These are phyloP conservation scores for Metarhizium guizhouense DNA, from an alignment of 2,329 filamentous ascomycete genomes.

Conservation along the genomic window DNA sequence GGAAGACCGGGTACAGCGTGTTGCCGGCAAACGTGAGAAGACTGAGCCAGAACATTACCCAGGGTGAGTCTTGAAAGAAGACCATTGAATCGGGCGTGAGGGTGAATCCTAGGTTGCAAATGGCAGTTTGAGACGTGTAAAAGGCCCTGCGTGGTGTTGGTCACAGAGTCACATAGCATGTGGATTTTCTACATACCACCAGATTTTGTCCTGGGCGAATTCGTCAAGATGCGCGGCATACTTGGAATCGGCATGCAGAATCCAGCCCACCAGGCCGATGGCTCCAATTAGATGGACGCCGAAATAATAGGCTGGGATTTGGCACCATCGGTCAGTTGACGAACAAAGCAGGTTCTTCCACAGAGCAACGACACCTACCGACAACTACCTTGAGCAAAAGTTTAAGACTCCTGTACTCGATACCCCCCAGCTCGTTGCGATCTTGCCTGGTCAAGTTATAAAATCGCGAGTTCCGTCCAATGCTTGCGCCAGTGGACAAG, in stretches of 20 bases:
- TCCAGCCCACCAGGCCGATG: conserved; percentile 40
- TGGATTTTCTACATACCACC: conserved; percentile 30
- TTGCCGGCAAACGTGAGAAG: conserved; percentile 43
- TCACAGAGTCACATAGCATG: neutral
- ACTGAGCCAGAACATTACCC: conserved; percentile 36
- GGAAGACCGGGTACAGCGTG: conserved; percentile 47
- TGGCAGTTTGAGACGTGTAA: conserved; percentile 41
- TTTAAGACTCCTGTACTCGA: conserved; percentile 42
- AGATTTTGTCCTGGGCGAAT: conserved; percentile 30
- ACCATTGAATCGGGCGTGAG: conserved; percentile 47
- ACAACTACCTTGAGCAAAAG: conserved; percentile 37
- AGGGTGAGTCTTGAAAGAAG: conserved; percentile 33
- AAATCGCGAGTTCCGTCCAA: conserved; percentile 38
- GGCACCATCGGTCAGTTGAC: neutral
- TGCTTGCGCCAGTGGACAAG: conserved; percentile 31
- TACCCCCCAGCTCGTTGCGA: conserved; percentile 37
- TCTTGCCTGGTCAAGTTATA: conserved; percentile 26
- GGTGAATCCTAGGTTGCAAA: conserved; percentile 44
- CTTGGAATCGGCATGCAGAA: conserved; percentile 28
- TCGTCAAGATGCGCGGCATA: conserved; percentile 30
- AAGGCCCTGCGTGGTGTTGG: conserved; percentile 29
- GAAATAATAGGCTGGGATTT: conserved; percentile 31
- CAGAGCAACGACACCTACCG: conserved; percentile 17
- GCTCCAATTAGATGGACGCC: conserved; percentile 36
- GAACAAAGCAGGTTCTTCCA: neutral